Evolutionary conservation across 208 protist species (phyloP), one percentile per base, ranked within the genome.

Genomic region (Wallacemonas sp.): DNA sequence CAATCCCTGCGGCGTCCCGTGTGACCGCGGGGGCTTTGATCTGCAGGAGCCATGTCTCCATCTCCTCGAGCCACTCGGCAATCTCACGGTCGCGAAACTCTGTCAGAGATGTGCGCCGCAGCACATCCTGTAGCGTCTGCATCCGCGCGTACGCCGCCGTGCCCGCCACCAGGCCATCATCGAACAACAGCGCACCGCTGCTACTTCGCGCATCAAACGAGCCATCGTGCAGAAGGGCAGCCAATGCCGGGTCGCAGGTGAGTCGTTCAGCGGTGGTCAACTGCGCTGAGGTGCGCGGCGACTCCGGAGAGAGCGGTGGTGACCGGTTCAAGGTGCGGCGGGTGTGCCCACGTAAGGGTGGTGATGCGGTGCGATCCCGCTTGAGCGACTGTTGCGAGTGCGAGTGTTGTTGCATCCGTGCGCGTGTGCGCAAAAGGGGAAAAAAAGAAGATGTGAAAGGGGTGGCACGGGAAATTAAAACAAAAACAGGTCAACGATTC

Each of bases 71-170:
- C 74, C 80, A 92, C 60, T 85, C 80, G 10, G 83, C 70, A 44
- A 92, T 80, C 42, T 89, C 82, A 17, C 79, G 64, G 36, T 92
- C 86, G n/a, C 82, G 84, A 46, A 89, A 76, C 75, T 92, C 83
- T 0, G 80, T 78, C 10, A 92, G 63, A 1, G 79, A 88, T 17
- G 86, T 92, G 17, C 76, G 82, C 12, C 80, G 77, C 33, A 92
- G 65, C 5, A 92, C 52, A n/a, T 89, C 81, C 21, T 87, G 78
- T 36, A 92, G 55, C 0, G 82, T 66, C 50, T 76, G 79, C 55
- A 85, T 54, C 36, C 71, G 72, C 32, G 62, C 53, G 30, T 54
- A 44, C 39, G 30, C 38, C 21, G 22, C 26, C 3, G 63, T 60
- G 44, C 48, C 60, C 24, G 34, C 46, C 21, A 48, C 60, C 13